Base-by-base conservation (phyloP, 805 yeast species). In the Candida boleticola region DNA sequence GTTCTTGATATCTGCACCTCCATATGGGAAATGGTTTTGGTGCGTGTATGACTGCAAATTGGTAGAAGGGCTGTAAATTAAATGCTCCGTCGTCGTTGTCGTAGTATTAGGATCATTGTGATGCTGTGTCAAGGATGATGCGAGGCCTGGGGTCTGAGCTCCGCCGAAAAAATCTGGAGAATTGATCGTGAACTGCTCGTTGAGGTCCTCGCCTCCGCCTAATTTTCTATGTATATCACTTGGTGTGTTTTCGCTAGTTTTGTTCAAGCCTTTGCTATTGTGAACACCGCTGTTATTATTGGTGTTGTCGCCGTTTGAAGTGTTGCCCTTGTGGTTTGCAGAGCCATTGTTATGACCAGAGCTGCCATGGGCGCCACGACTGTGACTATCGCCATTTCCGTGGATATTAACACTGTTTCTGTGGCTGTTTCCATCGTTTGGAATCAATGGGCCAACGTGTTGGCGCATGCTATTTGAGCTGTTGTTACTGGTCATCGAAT, bases 131-230 rank as follows among this genome's bases (percentile, higher is more conserved):
- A 38, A 11, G 5, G 39, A 33, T 20, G 43, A 29, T 20, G 27
- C 34, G 14, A 40, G 30, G 19, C 39, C 35, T 23, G 51, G 46
- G 11, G 48, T 43, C 33, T 54, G 57, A 18, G 22, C 36, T 3
- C 49, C 46, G 10, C 45, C 46, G 19, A 57, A 50, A 32, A 57
- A 57, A 33, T 55, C 60, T 2, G 60, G 57, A 1, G 60, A 52
- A 30, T 55, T 49, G 16, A 50, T 50, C n/a, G 51, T 45, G 30
- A 54, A 53, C 39, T 54, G 46, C 36, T 52, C 57, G 43, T 46
- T 48, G 40, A 46, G 49, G 29, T 20, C 32, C 39, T 20, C 38
- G 7, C 27, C 27, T 7, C 27, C 27, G 10, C 27, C 27, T 11
- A 23, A 23, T 23, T 23, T 23, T 23, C 27, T 23, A 23, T 23